Evolutionary conservation across 2,329 filamentous ascomycete species (phyloP).

Genomic region (Tolypocladium cylindrosporum): DNA sequence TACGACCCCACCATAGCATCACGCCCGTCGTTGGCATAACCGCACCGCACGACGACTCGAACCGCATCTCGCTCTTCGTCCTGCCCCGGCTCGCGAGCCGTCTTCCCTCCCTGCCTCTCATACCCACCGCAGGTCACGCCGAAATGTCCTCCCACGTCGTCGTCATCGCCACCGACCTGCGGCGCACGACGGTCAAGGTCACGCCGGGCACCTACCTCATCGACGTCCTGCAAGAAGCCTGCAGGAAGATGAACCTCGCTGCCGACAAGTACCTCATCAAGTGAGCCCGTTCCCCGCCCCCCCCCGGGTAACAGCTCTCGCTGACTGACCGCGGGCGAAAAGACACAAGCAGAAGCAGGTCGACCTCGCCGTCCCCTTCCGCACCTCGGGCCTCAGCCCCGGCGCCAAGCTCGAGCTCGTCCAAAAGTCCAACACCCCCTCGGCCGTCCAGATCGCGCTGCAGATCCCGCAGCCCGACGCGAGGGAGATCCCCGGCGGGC

Average conservation of each 20-base stretch:
- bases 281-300: conserved; percentile 31
- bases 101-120: not conserved
- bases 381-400: conserved; percentile 69
- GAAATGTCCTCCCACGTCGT: conserved; percentile 81
- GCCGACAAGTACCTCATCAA: conserved; percentile 72
- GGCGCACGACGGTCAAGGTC: conserved; percentile 73
- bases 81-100: not conserved
- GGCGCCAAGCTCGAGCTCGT: conserved; percentile 92
- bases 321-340: not conserved
- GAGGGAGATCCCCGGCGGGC: conserved; percentile 49
- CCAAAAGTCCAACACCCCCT: conserved; percentile 73
- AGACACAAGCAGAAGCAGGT: conserved; percentile 78
- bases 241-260: conserved; percentile 65
- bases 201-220: conserved; percentile 70
- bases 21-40: not conserved
- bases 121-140: not conserved
- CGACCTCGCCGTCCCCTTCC: conserved; percentile 75
- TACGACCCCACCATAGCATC: not conserved
- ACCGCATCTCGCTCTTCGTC: not conserved
- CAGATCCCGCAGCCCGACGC: conserved; percentile 69
- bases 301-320: not conserved
- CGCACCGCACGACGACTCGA: too few species aligned
- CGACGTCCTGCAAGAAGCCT: conserved; percentile 82
- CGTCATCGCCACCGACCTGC: conserved; percentile 72
- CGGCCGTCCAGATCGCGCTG: conserved; percentile 79